Base-by-base conservation (phyloP, 352 stramenopile genomes). In the Pythium aquatile region DNA sequence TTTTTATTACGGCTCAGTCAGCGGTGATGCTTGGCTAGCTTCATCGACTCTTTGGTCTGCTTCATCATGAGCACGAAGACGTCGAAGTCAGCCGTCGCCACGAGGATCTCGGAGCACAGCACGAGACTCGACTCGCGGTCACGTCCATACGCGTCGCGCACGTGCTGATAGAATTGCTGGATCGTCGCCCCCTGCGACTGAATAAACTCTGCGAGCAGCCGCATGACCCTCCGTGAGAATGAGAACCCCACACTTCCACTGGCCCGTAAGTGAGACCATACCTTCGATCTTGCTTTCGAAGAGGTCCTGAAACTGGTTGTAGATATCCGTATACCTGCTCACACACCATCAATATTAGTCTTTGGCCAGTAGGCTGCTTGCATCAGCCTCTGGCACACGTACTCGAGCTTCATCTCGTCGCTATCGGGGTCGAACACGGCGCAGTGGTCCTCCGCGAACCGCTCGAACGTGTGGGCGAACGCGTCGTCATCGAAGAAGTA, bases 11-110 rank as follows among this genome's bases (percentile, higher is more conserved):
- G 28, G 30, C 29, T n/a, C 11, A 17, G 11, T 58, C 33, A 58
- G 16, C 64, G 20, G 26, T 66, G 47, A 51, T 55, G 63, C 56
- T 91, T 88, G 17, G 79, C 78, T 53, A 89, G 67, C 58, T 76
- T 35, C 60, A 85, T 70, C 0, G 82, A 77, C 58, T 92, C 78
- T 63, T 90, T 92, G 6, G 81, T 90, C 66, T 92, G 83, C 39
- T 85, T 83, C 83, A 92, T 92, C 83, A 92, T 92, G 54, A 90
- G 42, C 30, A 92, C 83, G 54, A 90, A 92, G 35, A 92, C 83
- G 54, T 90, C 81, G 63, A 92, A 90, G 70, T 92, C 83, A 13
- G 78, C 81, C 10, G 83, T 92, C 13, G 83, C 83, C 10, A 90
- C 79, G 16, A 92, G 76, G 64, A 92, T 92, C 69, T 90, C 76